A percentile compares a stretch with the other conserved stretches of the same genome.
phyloP scores from a whole-genome alignment of 768 basidiomycete genomes.

The Exsudoporus frostii region DNA sequence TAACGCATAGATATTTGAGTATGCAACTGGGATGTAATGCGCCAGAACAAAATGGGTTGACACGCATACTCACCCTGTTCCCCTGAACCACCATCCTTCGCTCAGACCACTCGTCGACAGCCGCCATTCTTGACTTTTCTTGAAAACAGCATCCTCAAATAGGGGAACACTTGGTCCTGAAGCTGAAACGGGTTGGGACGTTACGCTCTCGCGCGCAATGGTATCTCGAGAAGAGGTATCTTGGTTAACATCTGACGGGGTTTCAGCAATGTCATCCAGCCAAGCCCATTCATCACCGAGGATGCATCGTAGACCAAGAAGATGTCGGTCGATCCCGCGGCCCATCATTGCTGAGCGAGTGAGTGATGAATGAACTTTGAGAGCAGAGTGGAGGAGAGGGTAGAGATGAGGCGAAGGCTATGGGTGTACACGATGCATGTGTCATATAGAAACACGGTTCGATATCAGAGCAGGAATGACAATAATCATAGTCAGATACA shows the following conservation, averaged over 20 bases:
- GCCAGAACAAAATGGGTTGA: not conserved
- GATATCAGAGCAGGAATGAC: not conserved
- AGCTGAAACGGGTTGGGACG: not conserved
- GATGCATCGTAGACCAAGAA: constrained; percentile 78
- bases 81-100: constrained; percentile 80
- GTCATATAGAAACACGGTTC: not conserved
- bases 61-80: constrained; percentile 62
- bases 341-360: constrained; percentile 79
- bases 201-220: not conserved
- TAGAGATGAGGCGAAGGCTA: constrained; percentile 32
- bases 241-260: not conserved
- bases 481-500: not conserved
- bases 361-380: constrained; percentile 65
- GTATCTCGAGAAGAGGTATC: constrained; percentile 7
- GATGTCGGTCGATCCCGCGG: constrained; percentile 84
- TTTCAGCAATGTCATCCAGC: constrained; percentile 17
- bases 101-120: constrained; percentile 88
- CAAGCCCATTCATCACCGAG: constrained; percentile 38
- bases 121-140: constrained; percentile 77
- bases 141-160: constrained; percentile 77
- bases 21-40: not conserved
- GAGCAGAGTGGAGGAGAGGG: constrained; percentile 59
- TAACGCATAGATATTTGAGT: not conserved
- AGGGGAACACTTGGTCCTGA: constrained; percentile 33
- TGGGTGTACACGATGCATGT: not conserved